These are phyloP conservation scores for Diaporthe ilicicola DNA, from an alignment of 2,329 filamentous ascomycete species.

Conservation along the genomic window DNA sequence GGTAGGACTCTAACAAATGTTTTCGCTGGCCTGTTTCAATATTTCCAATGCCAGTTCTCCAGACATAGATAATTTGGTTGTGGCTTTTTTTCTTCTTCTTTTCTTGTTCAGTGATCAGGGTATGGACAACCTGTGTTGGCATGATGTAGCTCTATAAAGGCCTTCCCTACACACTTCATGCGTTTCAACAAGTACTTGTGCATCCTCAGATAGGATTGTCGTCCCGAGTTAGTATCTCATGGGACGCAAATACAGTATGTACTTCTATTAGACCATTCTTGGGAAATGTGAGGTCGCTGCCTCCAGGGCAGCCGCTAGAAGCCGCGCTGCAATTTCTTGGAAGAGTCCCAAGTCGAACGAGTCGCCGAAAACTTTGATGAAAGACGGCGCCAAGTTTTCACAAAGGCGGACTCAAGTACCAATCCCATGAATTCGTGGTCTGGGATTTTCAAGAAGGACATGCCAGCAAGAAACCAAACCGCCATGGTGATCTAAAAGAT, in stretches of 20 bases:
- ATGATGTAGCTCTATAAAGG: neutral
- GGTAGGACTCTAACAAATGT: neutral
- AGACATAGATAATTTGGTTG: neutral
- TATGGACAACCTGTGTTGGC: neutral
- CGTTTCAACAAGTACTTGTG: neutral
- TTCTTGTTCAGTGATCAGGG: neutral
- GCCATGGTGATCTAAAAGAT: neutral
- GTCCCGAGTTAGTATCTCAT: too few species aligned
- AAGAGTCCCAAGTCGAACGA: accelerated
- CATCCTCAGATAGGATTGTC: neutral
- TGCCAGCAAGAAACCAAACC: neutral
- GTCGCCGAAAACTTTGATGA: neutral
- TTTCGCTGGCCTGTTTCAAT: neutral
- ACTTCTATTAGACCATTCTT: too few species aligned
- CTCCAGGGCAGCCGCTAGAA: neutral
- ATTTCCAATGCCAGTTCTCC: neutral
- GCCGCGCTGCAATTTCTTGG: neutral
- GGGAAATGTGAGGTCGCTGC: too few species aligned
- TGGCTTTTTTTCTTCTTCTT: too few species aligned
- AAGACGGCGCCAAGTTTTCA: neutral
- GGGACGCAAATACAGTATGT: too few species aligned
- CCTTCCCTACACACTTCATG: neutral
- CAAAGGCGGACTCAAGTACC: neutral
- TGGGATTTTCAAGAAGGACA: neutral
- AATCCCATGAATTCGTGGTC: neutral